Conservation (phyloP, 2,329 filamentous ascomycete species). For the Fusarium proliferatum region DNA sequence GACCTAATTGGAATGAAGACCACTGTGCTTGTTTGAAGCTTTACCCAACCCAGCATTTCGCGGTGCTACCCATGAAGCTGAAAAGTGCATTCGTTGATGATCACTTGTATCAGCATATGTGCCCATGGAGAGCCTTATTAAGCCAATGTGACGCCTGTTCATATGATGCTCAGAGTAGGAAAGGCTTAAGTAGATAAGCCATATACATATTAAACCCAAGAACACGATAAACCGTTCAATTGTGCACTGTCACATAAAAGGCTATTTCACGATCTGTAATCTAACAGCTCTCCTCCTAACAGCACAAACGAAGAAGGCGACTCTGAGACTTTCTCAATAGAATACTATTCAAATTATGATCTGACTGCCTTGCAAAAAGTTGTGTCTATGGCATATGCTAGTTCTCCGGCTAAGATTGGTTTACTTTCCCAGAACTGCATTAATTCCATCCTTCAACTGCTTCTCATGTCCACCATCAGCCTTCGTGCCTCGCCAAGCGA, state of each 20-base stretch:
- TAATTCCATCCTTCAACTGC: neutral
- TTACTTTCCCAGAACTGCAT: neutral
- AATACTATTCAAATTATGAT: no score
- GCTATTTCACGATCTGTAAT: fast-evolving
- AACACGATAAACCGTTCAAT: fast-evolving
- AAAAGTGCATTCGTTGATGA: neutral
- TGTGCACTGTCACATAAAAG: fast-evolving
- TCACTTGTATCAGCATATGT: neutral
- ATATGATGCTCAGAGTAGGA: neutral
- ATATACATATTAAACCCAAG: neutral
- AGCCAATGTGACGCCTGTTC: neutral
- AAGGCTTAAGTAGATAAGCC: neutral
- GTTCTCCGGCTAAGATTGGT: fast-evolving
- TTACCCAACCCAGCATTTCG: fast-evolving
- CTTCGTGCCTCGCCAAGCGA: neutral
- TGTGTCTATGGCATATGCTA: neutral
- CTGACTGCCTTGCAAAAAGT: neutral
- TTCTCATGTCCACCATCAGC: neutral
- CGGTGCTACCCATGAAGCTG: neutral
- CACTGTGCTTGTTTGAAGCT: neutral
- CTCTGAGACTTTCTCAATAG: neutral
- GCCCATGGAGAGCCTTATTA: neutral
- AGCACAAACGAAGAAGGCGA: neutral
- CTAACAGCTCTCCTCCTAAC: fast-evolving
- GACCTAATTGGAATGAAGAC: fast-evolving